phyloP scores from a whole-genome alignment of 108 stramenopile species.

The Fistulifera pelliculosa region DNA sequence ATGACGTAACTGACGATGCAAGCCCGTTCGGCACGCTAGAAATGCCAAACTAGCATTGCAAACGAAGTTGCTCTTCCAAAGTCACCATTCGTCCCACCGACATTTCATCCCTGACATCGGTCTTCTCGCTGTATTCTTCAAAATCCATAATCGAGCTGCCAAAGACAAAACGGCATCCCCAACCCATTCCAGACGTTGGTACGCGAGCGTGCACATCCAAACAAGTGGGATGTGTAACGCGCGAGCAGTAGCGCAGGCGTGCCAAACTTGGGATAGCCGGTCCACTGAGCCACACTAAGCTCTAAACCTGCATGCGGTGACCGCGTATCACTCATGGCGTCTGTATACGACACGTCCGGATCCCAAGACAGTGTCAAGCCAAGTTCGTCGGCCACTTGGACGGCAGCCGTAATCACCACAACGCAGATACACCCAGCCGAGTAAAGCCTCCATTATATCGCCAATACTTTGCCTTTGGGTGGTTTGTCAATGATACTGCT shows the following conservation, averaged over 20 bases:
- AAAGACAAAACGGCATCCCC: slow-evolving; percentile 63
- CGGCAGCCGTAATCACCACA: slow-evolving; percentile 23
- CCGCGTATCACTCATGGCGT: not conserved
- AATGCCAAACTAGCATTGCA: slow-evolving; percentile 53
- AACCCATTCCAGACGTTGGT: slow-evolving; percentile 59
- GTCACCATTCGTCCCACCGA: slow-evolving; percentile 41
- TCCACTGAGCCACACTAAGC: too few relatives aligned
- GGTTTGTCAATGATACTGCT: not conserved
- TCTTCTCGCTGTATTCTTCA: slow-evolving; percentile 9
- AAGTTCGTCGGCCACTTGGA: not conserved
- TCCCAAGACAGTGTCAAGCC: not conserved
- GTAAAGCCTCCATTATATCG: slow-evolving; percentile 50
- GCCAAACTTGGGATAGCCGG: slow-evolving; percentile 7
- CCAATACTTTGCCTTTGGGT: slow-evolving; percentile 24
- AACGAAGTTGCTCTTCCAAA: slow-evolving; percentile 33
- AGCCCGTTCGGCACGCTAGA: slow-evolving; percentile 27
- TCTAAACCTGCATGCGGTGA: too few relatives aligned
- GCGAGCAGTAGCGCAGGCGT: slow-evolving; percentile 29
- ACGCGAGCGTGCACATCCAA: slow-evolving; percentile 33
- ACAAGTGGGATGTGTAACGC: slow-evolving; percentile 56
- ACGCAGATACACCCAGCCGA: slow-evolving; percentile 45
- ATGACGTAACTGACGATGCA: slow-evolving; percentile 42
- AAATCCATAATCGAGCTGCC: slow-evolving; percentile 45
- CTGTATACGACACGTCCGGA: slow-evolving; percentile 1
- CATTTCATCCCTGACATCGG: slow-evolving; percentile 21